These are phyloP conservation scores for Acer negundo DNA, from an alignment of 345 rosid species.

Conservation along the genomic window DNA sequence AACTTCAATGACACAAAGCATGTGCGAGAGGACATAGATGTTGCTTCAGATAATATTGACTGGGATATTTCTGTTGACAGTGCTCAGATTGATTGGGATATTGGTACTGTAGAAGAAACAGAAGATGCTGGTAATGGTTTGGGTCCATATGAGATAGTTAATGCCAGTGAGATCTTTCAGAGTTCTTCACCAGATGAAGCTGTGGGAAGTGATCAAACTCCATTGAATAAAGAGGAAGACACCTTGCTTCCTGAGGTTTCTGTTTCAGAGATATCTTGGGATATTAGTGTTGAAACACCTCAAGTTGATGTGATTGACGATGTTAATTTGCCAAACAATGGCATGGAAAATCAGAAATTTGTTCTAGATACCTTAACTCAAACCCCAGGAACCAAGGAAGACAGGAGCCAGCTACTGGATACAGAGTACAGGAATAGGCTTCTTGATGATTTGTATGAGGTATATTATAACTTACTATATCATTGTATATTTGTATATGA, in stretches of 20 bases:
- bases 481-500: not conserved
- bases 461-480: conserved; percentile 25
- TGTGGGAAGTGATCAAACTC: conserved; percentile 35
- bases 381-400: conserved; percentile 44
- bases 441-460: conserved; percentile 94
- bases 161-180: conserved; percentile 70
- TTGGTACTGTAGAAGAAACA: conserved; percentile 76
- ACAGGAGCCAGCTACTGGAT: conserved; percentile 81
- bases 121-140: conserved; percentile 77
- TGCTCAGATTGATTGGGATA: conserved; percentile 92
- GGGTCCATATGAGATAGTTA: conserved; percentile 86
- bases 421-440: conserved; percentile 89
- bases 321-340: conserved; percentile 34
- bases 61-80: conserved; percentile 91
- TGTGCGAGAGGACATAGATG: conserved; percentile 45
- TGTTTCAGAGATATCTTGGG: conserved; percentile 82
- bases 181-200: conserved; percentile 44
- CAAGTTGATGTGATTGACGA: conserved; percentile 67
- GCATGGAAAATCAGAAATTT: conserved; percentile 40
- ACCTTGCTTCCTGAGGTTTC: conserved; percentile 39
- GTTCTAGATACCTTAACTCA: conserved; percentile 38
- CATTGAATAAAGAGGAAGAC: conserved; percentile 37
- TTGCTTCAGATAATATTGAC: conserved; percentile 59
- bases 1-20: conserved; percentile 40
- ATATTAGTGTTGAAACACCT: conserved; percentile 88